Base-by-base conservation (phyloP, 129 eudicot genomes). In the Silybum marianum region DNA sequence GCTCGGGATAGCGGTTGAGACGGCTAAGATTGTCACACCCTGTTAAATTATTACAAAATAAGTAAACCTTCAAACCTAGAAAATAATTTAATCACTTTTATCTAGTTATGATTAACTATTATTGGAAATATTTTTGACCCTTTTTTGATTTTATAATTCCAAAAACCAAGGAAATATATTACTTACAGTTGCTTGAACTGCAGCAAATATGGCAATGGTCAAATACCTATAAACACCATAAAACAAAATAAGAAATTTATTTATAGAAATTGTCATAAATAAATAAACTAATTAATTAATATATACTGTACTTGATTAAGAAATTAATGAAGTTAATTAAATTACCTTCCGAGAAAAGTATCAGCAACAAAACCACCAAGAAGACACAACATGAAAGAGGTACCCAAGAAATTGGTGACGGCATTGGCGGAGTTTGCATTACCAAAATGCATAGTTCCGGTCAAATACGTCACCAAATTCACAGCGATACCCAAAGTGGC, bases 291-390 rank as follows among this genome's bases (percentile, higher is more conserved):
- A 44, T 67, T 18, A 9, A 32, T 26, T 26, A 26, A 26, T 26
- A 26, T 26, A 34, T 11, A 4, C 12, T 22, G 32, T 39, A 24
- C 16, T 23, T 44, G 34, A 21, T 21, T 24, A 25, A 36, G 73
- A 8, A 3, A 38, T 18, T 13, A 40, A 69, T 4, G 9, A 40
- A 48, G 4, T 63, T 71, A n/a, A n/a, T n/a, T n/a, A n/a, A n/a
- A 54, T 76, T 83, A 83, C 98, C 98, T 82, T 78, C 98, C 98
- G 40, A 94, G 85, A 42, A 77, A 94, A 4, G 98, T 90, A 73
- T 94, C 98, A 38, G 98, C 98, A 10, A 94, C 75, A 73, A 94
- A 94, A 51, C 98, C 98, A 25, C 98, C 98, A 60, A 94, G 93
- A 69, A 94, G 85, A 80, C 90, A 88, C 10, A 94, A 86, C 97